phyloP scores from a whole-genome alignment of 1,284 basidiomycete genomes.

The Sanghuangporus sanghuang region DNA sequence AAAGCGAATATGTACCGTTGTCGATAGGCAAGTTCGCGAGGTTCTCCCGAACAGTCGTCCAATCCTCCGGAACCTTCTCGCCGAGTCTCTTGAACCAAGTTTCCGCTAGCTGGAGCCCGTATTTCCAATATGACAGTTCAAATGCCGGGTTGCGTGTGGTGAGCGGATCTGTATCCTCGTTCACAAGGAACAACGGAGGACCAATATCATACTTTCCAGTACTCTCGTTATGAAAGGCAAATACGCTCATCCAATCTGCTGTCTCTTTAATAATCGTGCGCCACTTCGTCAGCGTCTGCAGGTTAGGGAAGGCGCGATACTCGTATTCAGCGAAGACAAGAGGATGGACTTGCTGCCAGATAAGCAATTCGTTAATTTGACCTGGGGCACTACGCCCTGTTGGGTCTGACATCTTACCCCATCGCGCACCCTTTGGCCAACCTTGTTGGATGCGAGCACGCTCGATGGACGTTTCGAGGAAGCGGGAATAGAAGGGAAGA shows the following conservation, averaged over 20 bases:
- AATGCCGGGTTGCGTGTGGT: constrained; percentile 50
- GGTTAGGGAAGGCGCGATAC: constrained; percentile 40
- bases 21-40: constrained; percentile 46
- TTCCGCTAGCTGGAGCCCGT: constrained; percentile 43
- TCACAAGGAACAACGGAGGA: constrained; percentile 53
- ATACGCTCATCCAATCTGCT: constrained; percentile 56
- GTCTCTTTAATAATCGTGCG: constrained; percentile 43
- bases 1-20: constrained; percentile 48
- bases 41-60: constrained; percentile 40
- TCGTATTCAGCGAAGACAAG: constrained; percentile 55
- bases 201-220: constrained; percentile 49
- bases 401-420: constrained; percentile 62
- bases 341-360: constrained; percentile 59
- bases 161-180: constrained; percentile 52
- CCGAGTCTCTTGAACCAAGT: constrained; percentile 42
- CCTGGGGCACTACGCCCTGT: constrained; percentile 52
- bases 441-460: constrained; percentile 47
- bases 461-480: constrained; percentile 40
- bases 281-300: constrained; percentile 44
- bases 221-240: constrained; percentile 45
- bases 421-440: constrained; percentile 47
- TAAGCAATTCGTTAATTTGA: constrained; percentile 56
- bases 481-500: constrained; percentile 39
- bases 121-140: constrained; percentile 55
- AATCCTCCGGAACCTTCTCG: constrained; percentile 35